phyloP scores from a whole-genome alignment of 768 basidiomycete genomes.

The Lactarius sanguifluus region DNA sequence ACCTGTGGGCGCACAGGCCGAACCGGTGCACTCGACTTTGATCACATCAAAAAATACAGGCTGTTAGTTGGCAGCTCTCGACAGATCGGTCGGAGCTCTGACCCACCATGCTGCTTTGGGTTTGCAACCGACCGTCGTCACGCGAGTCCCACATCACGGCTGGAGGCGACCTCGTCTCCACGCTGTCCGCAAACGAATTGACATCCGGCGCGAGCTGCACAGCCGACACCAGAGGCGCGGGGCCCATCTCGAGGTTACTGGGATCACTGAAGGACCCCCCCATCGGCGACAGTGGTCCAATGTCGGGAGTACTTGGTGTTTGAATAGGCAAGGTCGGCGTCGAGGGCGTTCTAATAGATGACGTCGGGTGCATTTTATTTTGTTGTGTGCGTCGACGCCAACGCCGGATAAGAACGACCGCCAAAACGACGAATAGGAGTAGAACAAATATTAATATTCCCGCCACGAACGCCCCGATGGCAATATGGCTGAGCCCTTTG shows the following conservation, averaged over 20 bases:
- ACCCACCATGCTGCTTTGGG: constrained; percentile 12
- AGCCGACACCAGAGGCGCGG: no score
- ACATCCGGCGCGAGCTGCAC: neutral
- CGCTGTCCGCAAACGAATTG: neutral
- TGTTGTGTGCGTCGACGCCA: neutral
- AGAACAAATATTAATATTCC: neutral
- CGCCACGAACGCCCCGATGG: constrained; percentile 1
- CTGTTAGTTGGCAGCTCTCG: constrained; percentile 3
- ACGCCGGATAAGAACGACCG: constrained; percentile 16
- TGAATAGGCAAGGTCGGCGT: constrained; percentile 23
- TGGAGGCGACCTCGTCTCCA: neutral
- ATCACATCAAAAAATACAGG: constrained; percentile 12
- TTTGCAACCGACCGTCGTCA: neutral
- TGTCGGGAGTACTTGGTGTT: neutral
- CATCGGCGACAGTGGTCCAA: neutral
- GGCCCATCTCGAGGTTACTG: constrained; percentile 7
- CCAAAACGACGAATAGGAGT: constrained; percentile 4
- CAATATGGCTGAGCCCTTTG: neutral
- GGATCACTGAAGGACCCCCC: neutral
- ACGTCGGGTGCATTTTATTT: neutral
- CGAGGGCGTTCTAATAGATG: neutral
- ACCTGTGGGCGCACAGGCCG: neutral
- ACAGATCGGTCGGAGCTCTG: constrained; percentile 5
- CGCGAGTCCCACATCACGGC: constrained; percentile 4
- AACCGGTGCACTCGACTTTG: neutral